These are phyloP conservation scores for Fraxinus floribunda DNA, from an alignment of 305 asterid genomes.

Conservation along the genomic window DNA sequence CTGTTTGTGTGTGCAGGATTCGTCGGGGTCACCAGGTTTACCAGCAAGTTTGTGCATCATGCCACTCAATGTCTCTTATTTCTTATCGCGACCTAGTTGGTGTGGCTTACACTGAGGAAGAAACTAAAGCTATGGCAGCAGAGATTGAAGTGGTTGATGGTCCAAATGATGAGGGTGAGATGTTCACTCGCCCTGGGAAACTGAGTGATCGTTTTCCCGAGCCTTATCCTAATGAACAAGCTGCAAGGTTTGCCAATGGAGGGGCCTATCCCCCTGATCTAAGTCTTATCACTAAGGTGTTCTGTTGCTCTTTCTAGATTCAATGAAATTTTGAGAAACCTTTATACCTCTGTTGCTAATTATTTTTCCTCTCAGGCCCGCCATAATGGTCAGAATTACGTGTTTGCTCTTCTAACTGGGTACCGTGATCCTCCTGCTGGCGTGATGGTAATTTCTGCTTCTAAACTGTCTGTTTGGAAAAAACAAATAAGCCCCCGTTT, in stretches of 20 bases:
- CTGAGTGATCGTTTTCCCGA: conserved; percentile 79
- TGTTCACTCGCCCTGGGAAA: conserved; percentile 83
- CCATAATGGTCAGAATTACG: conserved; percentile 82
- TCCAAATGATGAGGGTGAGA: conserved; percentile 91
- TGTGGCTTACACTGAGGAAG: conserved; percentile 89
- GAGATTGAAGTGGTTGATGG: conserved; percentile 92
- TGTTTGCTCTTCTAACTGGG: conserved; percentile 78
- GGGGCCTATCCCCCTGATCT: conserved; percentile 94
- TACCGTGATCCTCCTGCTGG: conserved; percentile 93
- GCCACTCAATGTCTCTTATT: conserved; percentile 82
- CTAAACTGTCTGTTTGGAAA: background rate
- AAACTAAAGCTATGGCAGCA: conserved; percentile 88
- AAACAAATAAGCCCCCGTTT: background rate
- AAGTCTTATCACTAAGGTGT: conserved; percentile 81
- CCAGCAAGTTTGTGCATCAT: conserved; percentile 82
- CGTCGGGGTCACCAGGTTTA: conserved; percentile 88
- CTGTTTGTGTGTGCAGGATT: conserved; percentile 45
- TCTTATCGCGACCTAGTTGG: conserved; percentile 87
- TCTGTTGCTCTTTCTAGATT: conserved; percentile 11
- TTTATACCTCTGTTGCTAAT: conserved; percentile 9
- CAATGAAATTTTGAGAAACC: background rate
- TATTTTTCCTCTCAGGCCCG: conserved; percentile 58
- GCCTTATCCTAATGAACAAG: conserved; percentile 79
- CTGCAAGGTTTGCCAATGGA: conserved; percentile 91
- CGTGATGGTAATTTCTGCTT: conserved; percentile 48